Evolutionary conservation across 1,284 basidiomycete genomes (phyloP), one percentile per base, ranked within the genome.

Genomic region (Naganishia albida): DNA sequence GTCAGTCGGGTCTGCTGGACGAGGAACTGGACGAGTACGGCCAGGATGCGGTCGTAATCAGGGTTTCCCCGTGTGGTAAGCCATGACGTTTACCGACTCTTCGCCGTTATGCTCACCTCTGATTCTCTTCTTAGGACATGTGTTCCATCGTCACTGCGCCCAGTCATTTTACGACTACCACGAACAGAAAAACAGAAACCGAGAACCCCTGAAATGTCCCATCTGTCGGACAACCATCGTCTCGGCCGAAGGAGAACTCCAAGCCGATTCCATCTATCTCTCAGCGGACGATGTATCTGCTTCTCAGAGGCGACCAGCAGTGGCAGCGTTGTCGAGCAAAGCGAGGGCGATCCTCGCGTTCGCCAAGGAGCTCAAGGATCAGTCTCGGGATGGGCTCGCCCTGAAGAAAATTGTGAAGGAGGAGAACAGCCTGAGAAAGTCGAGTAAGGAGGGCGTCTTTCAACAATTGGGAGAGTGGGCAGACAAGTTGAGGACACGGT

Each of bases 381-480:
- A 60, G 28, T 60, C 56, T n/a, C 56, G 56, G 23, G 56, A 60
- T 50, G 56, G 44, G 18, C 38, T 46, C 34, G 18, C 13, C n/a
- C 25, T 60, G n/a, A 23, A 60, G 34, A 48, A 20, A 34, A 40
- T 7, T 16, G 48, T 60, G 2, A 18, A 4, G 13, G 23, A 25
- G 25, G 10, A 60, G 13, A 20, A 49, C 26, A 60, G 25, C 20
- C 34, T 60, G 28, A 39, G 46, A 16, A 46, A 60, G 38, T 49
- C 44, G 23, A 49, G 46, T 30, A 60, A 30, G 34, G 56, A 49
- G 49, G 56, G 56, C 8, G 56, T 60, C 8, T 60, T 60, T 39
- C 56, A 60, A 34, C 56, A 60, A 18, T 12, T 60, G 30, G 56
- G 30, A 16, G 56, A 60, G 38, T 60, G 56, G 56, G 34, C 56